Percentiles rank a stretch among this genome's conserved stretches.
phyloP scores from a whole-genome alignment of 129 eudicot species.

The Escallonia herrerae region DNA sequence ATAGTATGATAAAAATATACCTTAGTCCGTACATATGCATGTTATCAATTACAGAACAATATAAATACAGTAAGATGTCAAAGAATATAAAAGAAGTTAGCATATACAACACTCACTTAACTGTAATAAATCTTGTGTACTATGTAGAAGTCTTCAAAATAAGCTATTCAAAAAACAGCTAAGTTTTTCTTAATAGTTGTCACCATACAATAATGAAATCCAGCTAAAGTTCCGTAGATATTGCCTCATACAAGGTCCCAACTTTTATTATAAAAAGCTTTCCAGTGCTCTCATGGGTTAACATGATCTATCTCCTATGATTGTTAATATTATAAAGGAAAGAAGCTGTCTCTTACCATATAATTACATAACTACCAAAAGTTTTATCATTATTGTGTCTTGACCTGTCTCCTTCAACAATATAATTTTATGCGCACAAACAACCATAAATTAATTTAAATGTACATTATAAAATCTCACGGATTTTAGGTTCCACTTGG shows the following conservation, averaged over 20 bases:
- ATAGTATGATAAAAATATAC: too few relatives aligned
- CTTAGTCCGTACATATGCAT: too few relatives aligned
- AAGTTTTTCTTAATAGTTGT: slow-evolving; percentile 2
- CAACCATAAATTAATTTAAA: not conserved
- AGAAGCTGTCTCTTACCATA: not conserved
- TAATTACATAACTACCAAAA: slow-evolving; percentile 8
- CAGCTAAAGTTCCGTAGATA: slow-evolving; percentile 11
- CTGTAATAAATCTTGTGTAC: not conserved
- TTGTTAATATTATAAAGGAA: not conserved
- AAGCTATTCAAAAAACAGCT: slow-evolving; percentile 3
- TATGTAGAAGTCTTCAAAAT: not conserved
- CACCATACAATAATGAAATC: slow-evolving; percentile 3
- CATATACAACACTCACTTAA: too few relatives aligned
- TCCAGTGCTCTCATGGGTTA: slow-evolving; percentile 1
- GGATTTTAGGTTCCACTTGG: not conserved
- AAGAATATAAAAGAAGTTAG: too few relatives aligned
- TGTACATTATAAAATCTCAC: not conserved
- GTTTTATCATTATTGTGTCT: not conserved
- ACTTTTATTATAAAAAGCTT: not conserved
- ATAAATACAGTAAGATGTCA: not conserved
- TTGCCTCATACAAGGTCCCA: slow-evolving; percentile 12
- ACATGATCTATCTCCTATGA: not conserved
- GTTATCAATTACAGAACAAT: too few relatives aligned
- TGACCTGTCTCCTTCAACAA: not conserved
- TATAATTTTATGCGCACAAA: not conserved